Percentiles rank a stretch among this genome's conserved stretches.
Evolutionary conservation across 441 rosid species (phyloP).

Genomic region (Populus hybrid): DNA sequence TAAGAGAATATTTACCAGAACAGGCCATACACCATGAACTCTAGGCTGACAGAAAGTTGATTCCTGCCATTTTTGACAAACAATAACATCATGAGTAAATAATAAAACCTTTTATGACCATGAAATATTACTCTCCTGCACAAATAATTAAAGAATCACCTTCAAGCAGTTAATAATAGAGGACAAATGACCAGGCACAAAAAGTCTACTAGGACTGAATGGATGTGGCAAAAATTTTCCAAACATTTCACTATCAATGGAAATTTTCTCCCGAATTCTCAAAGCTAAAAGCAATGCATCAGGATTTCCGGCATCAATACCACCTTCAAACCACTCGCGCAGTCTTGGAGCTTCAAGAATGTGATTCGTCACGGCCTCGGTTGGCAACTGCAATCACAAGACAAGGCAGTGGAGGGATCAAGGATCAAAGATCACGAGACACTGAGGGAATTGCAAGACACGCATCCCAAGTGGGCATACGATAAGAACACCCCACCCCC

Average conservation of each 20-base stretch:
- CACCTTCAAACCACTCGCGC: conserved; percentile 69
- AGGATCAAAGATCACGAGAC: not conserved
- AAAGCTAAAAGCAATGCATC: conserved; percentile 92
- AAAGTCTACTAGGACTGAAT: conserved; percentile 59
- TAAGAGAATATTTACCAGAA: conserved; percentile 65
- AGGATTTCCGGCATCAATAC: conserved; percentile 73
- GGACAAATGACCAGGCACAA: conserved; percentile 67
- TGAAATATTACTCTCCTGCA: not conserved
- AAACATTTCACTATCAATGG: conserved; percentile 43
- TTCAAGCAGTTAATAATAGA: conserved; percentile 67
- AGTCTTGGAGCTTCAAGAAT: conserved; percentile 66
- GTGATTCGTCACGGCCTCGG: conserved; percentile 58
- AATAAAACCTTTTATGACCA: not conserved
- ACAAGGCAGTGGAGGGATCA: not conserved
- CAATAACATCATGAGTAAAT: conserved; percentile 12
- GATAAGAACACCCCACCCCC: not conserved
- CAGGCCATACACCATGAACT: conserved; percentile 82
- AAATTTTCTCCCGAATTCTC: conserved; percentile 57
- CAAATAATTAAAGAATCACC: conserved; percentile 39
- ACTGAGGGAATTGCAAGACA: not conserved
- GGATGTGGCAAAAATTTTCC: conserved; percentile 76
- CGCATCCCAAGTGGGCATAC: not conserved
- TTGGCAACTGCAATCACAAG: conserved; percentile 59
- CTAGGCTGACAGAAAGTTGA: conserved; percentile 98
- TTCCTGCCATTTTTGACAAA: conserved; percentile 55